A percentile compares a stretch with the other conserved stretches of the same genome.
These are phyloP conservation scores for Articulospora tetracladia DNA, from an alignment of 495 filamentous ascomycete species.

Conservation along the genomic window DNA sequence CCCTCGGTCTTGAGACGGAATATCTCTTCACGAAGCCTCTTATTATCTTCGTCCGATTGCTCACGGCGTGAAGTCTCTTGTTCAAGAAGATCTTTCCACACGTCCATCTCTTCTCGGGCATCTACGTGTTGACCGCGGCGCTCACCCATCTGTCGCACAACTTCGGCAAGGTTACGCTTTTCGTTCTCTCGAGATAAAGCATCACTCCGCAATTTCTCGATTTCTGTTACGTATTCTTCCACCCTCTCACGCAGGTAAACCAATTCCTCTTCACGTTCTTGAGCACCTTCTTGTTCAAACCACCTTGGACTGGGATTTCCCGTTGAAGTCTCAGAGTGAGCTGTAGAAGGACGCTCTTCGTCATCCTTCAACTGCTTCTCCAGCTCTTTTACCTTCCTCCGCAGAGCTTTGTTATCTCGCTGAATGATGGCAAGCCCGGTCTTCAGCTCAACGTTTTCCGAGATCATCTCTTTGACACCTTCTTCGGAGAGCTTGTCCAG, in stretches of 20 bases:
- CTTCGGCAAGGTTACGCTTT: constrained; percentile 75
- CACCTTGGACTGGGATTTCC: constrained; percentile 36
- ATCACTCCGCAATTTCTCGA: constrained; percentile 77
- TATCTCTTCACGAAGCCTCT: constrained; percentile 79
- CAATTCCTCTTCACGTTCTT: constrained; percentile 80
- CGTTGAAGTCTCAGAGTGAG: constrained; percentile 39
- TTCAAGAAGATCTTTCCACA: constrained; percentile 95
- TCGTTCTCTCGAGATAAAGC: constrained; percentile 71
- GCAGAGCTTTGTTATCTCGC: constrained; percentile 80
- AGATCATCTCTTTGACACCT: constrained; percentile 93
- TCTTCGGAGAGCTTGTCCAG: constrained; percentile 93
- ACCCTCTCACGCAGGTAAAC: constrained; percentile 76
- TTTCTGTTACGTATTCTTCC: constrained; percentile 75
- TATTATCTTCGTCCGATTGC: constrained; percentile 85
- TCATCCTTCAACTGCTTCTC: constrained; percentile 80
- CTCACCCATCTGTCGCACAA: constrained; percentile 69
- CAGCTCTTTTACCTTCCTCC: constrained; percentile 73
- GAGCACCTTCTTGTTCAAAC: constrained; percentile 51
- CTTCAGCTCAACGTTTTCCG: constrained; percentile 92
- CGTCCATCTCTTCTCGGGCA: constrained; percentile 81
- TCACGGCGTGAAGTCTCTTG: constrained; percentile 87
- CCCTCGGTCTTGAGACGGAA: constrained; percentile 67
- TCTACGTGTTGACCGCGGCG: constrained; percentile 63
- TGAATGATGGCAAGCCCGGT: constrained; percentile 82
- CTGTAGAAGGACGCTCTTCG: constrained; percentile 56